phyloP scores from a whole-genome alignment of 768 basidiomycete genomes.

The Pulveroboletus sp. region DNA sequence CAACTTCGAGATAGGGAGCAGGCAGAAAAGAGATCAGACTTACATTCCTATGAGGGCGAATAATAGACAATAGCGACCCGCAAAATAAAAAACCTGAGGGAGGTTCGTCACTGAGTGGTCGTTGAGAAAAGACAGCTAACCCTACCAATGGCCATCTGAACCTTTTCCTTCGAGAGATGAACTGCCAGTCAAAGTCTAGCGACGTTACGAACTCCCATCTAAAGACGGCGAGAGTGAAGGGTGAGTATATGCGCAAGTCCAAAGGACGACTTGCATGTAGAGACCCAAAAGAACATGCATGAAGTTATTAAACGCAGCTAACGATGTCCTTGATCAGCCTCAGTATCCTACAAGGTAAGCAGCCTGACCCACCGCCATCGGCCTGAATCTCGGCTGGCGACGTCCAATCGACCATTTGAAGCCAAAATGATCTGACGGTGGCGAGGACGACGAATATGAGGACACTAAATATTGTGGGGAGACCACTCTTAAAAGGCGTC shows the following conservation, averaged over 20 bases:
- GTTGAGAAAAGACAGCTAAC: not conserved
- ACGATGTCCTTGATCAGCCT: slow-evolving; percentile 5
- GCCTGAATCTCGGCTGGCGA: slow-evolving; percentile 43
- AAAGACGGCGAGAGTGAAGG: slow-evolving; percentile 1
- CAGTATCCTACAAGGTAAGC: not conserved
- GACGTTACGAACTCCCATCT: slow-evolving; percentile 70
- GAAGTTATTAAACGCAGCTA: slow-evolving; percentile 43
- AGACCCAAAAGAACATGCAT: slow-evolving; percentile 59
- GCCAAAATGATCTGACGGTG: not conserved
- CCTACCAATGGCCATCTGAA: slow-evolving; percentile 68
- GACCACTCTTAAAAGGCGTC: slow-evolving; percentile 8
- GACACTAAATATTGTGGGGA: not conserved
- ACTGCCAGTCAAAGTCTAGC: slow-evolving; percentile 61
- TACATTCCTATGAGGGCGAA: slow-evolving; percentile 69
- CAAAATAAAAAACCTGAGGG: slow-evolving; percentile 60
- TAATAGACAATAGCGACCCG: slow-evolving; percentile 61
- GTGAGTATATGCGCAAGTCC: slow-evolving; percentile 5
- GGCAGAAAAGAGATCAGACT: slow-evolving; percentile 21
- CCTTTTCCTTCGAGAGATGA: slow-evolving; percentile 48
- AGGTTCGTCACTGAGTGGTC: not conserved
- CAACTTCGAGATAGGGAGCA: not conserved
- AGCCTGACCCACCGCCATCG: slow-evolving; percentile 40
- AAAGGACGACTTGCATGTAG: slow-evolving; percentile 47
- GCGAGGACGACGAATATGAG: not conserved
- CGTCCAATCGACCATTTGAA: slow-evolving; percentile 55